phyloP scores from a whole-genome alignment of 176 grass and related monocot genomes.

The Themeda triandra region DNA sequence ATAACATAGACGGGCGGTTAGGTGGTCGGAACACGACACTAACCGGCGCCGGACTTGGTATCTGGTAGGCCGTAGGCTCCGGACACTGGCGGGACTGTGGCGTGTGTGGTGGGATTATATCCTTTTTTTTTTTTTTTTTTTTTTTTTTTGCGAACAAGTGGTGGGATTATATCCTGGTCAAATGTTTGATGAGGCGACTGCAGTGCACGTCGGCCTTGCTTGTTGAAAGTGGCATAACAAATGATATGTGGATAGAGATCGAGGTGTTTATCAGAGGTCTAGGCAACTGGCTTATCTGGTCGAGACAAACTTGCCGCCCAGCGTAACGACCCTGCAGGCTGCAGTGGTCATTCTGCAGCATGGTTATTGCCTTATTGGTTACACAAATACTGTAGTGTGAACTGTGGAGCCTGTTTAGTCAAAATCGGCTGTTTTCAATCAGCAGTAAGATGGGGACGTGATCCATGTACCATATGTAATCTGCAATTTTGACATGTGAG shows the following conservation, averaged over 20 bases:
- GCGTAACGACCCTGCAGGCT: background rate
- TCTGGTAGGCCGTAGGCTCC: too few relatives aligned
- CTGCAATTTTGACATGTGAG: background rate
- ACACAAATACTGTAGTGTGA: too few relatives aligned
- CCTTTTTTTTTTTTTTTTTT: too few relatives aligned
- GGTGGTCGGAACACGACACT: background rate
- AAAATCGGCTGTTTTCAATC: background rate
- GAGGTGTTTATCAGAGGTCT: background rate
- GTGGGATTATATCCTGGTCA: too few relatives aligned
- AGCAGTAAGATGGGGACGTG: background rate
- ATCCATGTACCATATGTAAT: background rate
- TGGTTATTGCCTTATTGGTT: too few relatives aligned
- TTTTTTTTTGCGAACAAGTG: too few relatives aligned
- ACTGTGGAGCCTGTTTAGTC: background rate
- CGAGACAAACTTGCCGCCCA: background rate
- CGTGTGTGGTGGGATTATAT: background rate
- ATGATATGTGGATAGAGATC: too few relatives aligned
- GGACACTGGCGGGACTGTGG: background rate
- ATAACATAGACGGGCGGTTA: background rate
- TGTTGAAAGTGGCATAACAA: background rate
- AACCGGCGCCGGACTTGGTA: background rate
- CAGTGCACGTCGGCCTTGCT: background rate
- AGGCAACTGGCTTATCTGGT: background rate
- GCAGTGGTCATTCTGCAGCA: too few relatives aligned
- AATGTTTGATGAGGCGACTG: slow-evolving; percentile 11